Conservation (phyloP, 1,284 basidiomycete genomes). For the Gymnopus androsaceus region DNA sequence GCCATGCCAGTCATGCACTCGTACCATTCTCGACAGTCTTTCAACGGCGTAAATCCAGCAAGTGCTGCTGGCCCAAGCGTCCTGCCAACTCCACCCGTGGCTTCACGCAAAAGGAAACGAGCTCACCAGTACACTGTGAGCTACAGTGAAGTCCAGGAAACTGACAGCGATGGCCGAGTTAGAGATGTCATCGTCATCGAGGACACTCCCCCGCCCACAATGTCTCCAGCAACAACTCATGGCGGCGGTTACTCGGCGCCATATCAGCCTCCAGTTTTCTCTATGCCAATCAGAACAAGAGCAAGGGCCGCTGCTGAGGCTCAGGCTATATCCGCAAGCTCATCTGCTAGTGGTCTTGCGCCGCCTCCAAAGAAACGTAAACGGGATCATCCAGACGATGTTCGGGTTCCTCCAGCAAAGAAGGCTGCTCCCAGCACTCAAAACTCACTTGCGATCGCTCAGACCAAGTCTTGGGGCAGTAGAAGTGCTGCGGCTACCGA, state of each 20-base stretch:
- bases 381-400: slow-evolving; percentile 68
- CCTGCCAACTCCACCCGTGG: slow-evolving; percentile 62
- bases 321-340: slow-evolving; percentile 65
- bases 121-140: slow-evolving; percentile 75
- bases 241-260: slow-evolving; percentile 71
- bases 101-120: slow-evolving; percentile 80
- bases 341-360: slow-evolving; percentile 60
- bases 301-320: slow-evolving; percentile 82
- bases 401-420: slow-evolving; percentile 64
- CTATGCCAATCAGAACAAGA: slow-evolving; percentile 74
- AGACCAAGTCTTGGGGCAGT: slow-evolving; percentile 63
- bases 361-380: slow-evolving; percentile 78
- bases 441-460: slow-evolving; percentile 44
- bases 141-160: slow-evolving; percentile 83
- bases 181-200: slow-evolving; percentile 87
- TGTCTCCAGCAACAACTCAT: slow-evolving; percentile 67
- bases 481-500: slow-evolving; percentile 61
- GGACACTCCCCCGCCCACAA: slow-evolving; percentile 79
- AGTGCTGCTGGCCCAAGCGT: slow-evolving; percentile 44
- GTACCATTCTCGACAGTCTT: slow-evolving; percentile 57
- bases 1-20: slow-evolving; percentile 41
- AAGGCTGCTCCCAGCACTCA: slow-evolving; percentile 52
- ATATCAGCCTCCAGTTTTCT: slow-evolving; percentile 74
- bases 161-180: slow-evolving; percentile 71
- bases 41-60: slow-evolving; percentile 38